Percentiles rank a stretch among this genome's conserved stretches.
Evolutionary conservation across 2,329 filamentous ascomycete genomes (phyloP).

Genomic region (Nothophoma quercina): DNA sequence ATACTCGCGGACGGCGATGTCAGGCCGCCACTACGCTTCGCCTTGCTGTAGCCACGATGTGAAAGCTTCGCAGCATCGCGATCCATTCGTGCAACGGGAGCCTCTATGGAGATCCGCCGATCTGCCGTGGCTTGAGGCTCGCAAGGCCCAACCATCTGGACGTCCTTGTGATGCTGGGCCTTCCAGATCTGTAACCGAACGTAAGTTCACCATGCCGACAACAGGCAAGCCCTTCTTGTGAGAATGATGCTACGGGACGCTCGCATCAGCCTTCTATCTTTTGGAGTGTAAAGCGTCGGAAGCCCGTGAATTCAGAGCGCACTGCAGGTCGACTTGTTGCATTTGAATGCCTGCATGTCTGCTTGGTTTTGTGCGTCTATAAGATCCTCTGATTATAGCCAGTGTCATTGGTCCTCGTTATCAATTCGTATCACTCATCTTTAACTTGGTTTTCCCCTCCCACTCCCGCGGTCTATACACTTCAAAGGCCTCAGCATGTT

Average conservation of each 20-base stretch:
- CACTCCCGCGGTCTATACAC: too few species aligned
- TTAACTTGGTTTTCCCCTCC: too few species aligned
- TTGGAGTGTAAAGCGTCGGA: not conserved
- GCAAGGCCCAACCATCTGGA: slow-evolving; percentile 10
- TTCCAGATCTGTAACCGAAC: slow-evolving; percentile 1
- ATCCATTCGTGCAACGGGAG: not conserved
- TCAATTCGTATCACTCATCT: too few species aligned
- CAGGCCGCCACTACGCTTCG: slow-evolving; percentile 1
- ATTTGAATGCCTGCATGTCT: slow-evolving; percentile 1
- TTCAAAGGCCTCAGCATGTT: slow-evolving; percentile 6
- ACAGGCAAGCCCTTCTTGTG: not conserved
- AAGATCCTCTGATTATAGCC: too few species aligned
- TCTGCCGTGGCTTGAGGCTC: slow-evolving; percentile 5
- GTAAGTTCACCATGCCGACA: not conserved
- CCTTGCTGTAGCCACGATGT: not conserved
- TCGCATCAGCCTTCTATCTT: slow-evolving; percentile 2
- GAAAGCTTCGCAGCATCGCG: not conserved
- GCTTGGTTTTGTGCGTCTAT: too few species aligned
- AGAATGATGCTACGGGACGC: slow-evolving; percentile 1
- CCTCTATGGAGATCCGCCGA: slow-evolving; percentile 2
- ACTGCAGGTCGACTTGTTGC: not conserved
- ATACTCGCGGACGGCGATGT: not conserved
- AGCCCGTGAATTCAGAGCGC: not conserved
- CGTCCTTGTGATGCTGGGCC: slow-evolving; percentile 1
- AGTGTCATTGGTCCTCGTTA: too few species aligned